phyloP scores from a whole-genome alignment of 2,329 filamentous ascomycete species.

The Ustilaginoidea virens region DNA sequence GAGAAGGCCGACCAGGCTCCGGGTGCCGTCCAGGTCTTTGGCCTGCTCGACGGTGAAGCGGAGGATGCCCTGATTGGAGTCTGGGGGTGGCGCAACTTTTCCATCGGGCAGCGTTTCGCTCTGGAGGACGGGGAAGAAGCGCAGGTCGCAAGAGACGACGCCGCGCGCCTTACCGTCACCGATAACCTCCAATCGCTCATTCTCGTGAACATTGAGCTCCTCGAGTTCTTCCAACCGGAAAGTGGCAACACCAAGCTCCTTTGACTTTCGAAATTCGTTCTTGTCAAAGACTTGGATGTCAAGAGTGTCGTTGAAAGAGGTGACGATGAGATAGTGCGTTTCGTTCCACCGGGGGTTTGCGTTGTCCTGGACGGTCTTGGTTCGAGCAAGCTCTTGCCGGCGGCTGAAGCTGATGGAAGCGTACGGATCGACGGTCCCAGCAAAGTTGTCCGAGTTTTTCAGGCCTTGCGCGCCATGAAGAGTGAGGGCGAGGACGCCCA shows the following conservation, averaged over 20 bases:
- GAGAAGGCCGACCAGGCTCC: conserved; percentile 79
- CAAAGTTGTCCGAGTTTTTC: conserved; percentile 91
- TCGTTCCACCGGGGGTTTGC: conserved; percentile 89
- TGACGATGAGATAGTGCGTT: conserved; percentile 89
- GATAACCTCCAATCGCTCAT: conserved; percentile 70
- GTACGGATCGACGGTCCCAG: conserved; percentile 84
- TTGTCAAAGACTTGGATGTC: conserved; percentile 80
- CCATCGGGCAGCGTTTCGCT: conserved; percentile 59
- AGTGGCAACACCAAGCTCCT: conserved; percentile 76
- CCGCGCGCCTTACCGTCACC: conserved; percentile 75
- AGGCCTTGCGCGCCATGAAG: conserved; percentile 82
- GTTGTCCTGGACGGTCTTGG: conserved; percentile 75
- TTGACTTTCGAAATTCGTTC: conserved; percentile 94
- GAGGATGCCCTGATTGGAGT: conserved; percentile 85
- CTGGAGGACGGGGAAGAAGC: conserved; percentile 89
- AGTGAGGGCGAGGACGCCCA: conserved; percentile 84
- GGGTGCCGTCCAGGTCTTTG: conserved; percentile 85
- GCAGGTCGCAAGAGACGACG: conserved; percentile 63
- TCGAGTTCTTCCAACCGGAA: conserved; percentile 77
- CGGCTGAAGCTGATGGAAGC: conserved; percentile 72
- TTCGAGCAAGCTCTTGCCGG: conserved; percentile 66
- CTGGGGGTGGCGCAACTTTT: conserved; percentile 63
- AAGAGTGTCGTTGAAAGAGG: conserved; percentile 74
- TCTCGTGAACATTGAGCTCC: conserved; percentile 62
- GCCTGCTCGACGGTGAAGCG: conserved; percentile 90